Base-by-base conservation (phyloP, 768 basidiomycete species). In the Auriscalpium orientale region DNA sequence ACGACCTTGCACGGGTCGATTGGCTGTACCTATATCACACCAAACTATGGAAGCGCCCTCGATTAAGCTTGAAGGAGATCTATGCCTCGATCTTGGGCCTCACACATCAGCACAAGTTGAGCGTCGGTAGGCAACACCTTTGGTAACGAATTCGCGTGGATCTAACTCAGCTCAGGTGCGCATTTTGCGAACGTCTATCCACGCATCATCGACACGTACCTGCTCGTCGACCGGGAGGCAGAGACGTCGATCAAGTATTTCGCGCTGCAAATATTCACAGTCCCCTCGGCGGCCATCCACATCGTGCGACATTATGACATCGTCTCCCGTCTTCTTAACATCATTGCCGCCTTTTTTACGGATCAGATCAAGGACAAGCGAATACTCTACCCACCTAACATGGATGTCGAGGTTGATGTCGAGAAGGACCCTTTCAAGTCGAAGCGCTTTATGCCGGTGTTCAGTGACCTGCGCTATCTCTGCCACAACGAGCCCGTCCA, bases 201-300 rank as follows among this genome's bases (percentile, higher is more conserved):
- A 55, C 79, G 85, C 8, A 77, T 98, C 49, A 88, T 95, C 62
- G 91, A 95, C 62, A 83, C 91, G 2, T 98, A 95, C 71, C 83
- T 98, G 9, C 82, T 95, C 46, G 82, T 89, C 20, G 97, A 98
- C 63, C 82, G 95, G 12, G 95, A 99, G 67, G 87, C 91, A 1
- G 97, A 99, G 67, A 92, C 91, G 8, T 94, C 91, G 15, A 88
- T 98, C 74, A 89, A 95, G 65, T 93, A 92, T 67, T 90, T 95
- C 59, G 89, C 91, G 15, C 77, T 95, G 6, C 92, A 97, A 65
- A 79, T 98, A 36, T 97, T 97, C 73, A 93, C 94, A 0, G 87
- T 92, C 1, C 94, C 94, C 0, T 88, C 86, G 2, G 83, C 95
- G 51, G 86, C 91, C 6, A 76, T 79, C 1, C 85, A 92, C 62